phyloP scores from a whole-genome alignment of 1,284 basidiomycete genomes.

The Grifola frondosa region DNA sequence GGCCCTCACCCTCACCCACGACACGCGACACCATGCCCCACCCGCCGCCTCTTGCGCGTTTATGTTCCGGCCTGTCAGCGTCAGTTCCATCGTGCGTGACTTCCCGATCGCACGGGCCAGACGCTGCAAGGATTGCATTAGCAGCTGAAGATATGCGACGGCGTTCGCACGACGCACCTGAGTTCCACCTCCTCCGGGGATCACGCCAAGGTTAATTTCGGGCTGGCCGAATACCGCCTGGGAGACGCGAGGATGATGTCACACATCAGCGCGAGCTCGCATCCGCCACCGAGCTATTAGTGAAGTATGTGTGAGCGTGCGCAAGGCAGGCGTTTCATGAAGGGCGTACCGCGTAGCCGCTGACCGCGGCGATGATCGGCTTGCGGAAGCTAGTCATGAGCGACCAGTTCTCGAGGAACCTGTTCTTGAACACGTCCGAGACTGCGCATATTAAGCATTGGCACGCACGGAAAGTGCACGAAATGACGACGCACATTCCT shows the following conservation, averaged over 20 bases:
- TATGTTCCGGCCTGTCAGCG: conserved; percentile 85
- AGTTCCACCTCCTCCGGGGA: conserved; percentile 81
- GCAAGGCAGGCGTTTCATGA: conserved; percentile 1
- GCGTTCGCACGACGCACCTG: conserved; percentile 8
- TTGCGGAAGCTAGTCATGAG: conserved; percentile 78
- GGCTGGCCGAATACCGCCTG: conserved; percentile 95
- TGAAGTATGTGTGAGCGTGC: neutral
- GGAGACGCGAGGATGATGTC: conserved; percentile 97
- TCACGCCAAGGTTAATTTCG: conserved; percentile 96
- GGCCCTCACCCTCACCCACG: conserved; percentile 72
- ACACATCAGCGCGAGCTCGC: conserved; percentile 95
- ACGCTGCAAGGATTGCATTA: conserved; percentile 62
- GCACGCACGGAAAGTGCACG: too few relatives aligned
- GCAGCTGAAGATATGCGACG: neutral
- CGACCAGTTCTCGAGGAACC: conserved; percentile 90
- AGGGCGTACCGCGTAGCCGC: conserved; percentile 84
- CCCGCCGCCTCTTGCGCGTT: conserved; percentile 79
- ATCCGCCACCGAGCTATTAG: conserved; percentile 89
- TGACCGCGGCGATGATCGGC: conserved; percentile 95
- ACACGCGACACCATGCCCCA: conserved; percentile 88
- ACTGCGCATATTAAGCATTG: conserved; percentile 42
- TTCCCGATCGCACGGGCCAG: conserved; percentile 89
- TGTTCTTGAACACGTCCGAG: conserved; percentile 84
- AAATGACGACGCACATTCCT: conserved; percentile 64
- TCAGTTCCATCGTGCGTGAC: conserved; percentile 93